Percentiles rank a stretch among this genome's conserved stretches.
Conservation (phyloP, 345 rosid genomes). For the Melaleuca quinquenervia region DNA sequence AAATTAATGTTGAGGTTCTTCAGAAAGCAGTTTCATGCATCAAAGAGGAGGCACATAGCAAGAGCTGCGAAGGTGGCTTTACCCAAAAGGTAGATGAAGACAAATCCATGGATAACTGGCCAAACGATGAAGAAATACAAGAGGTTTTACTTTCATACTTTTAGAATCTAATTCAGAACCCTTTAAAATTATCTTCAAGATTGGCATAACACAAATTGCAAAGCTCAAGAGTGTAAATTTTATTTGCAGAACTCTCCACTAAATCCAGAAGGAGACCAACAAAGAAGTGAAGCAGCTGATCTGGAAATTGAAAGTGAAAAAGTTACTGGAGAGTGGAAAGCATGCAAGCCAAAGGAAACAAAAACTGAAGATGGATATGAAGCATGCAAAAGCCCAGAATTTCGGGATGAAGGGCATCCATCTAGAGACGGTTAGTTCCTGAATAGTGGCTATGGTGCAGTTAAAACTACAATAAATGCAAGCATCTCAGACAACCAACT, state of each 20-base stretch:
- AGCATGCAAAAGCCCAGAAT: not conserved
- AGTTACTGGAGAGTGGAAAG: not conserved
- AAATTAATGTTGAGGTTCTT: not conserved
- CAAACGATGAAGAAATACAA: not conserved
- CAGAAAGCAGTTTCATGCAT: not conserved
- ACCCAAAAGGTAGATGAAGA: conserved; percentile 4
- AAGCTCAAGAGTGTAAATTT: not conserved
- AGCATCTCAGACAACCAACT: not conserved
- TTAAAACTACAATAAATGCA: not conserved
- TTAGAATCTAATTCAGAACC: not conserved
- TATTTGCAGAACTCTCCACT: not conserved
- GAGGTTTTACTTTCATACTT: not conserved
- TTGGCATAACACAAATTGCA: not conserved
- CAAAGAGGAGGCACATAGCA: not conserved
- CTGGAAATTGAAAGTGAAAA: not conserved
- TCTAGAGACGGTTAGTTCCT: not conserved
- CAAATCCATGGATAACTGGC: not conserved
- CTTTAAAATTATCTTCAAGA: not conserved
- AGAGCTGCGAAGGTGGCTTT: conserved; percentile 2
- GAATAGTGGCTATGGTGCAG: not conserved
- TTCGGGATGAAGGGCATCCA: not conserved
- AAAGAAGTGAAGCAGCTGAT: not conserved
- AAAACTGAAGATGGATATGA: not conserved
- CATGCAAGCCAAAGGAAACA: not conserved
- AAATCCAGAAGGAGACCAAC: conserved; percentile 2